Conservation (phyloP, 2,329 filamentous ascomycete genomes). For the Bipolaris sorokiniana region DNA sequence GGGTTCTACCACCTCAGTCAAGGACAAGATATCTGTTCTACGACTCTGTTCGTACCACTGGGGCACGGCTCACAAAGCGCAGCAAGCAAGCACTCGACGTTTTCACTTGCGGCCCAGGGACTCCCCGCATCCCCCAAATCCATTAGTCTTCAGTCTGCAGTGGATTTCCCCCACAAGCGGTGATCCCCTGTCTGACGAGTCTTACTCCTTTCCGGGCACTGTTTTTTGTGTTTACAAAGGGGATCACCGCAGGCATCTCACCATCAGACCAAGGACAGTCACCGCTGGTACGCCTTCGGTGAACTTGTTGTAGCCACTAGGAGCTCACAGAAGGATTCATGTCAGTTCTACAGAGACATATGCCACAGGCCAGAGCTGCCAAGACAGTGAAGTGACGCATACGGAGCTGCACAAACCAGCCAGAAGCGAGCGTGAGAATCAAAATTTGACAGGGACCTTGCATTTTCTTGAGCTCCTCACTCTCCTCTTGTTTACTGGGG, state of each 20-base stretch:
- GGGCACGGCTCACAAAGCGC: neutral
- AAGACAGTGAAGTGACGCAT: slow-evolving; percentile 2
- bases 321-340: neutral
- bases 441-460: neutral
- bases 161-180: neutral
- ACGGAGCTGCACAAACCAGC: neutral
- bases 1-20: neutral
- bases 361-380: neutral
- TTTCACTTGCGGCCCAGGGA: neutral
- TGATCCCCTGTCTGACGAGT: slow-evolving; percentile 1
- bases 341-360: neutral
- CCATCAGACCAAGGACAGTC: neutral
- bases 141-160: neutral
- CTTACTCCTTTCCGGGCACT: neutral
- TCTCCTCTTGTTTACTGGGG: neutral
- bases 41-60: neutral
- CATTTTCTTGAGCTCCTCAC: neutral
- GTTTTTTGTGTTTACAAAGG: neutral
- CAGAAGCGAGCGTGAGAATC: slow-evolving; percentile 1
- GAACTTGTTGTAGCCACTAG: slow-evolving; percentile 3
- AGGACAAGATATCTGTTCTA: neutral
- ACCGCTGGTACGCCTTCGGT: neutral
- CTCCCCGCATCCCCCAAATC: neutral
- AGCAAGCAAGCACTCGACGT: neutral
- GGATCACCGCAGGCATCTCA: neutral